Evolutionary conservation across 352 stramenopile species (phyloP).

Genomic region (Elongisporangium anandrum): DNA sequence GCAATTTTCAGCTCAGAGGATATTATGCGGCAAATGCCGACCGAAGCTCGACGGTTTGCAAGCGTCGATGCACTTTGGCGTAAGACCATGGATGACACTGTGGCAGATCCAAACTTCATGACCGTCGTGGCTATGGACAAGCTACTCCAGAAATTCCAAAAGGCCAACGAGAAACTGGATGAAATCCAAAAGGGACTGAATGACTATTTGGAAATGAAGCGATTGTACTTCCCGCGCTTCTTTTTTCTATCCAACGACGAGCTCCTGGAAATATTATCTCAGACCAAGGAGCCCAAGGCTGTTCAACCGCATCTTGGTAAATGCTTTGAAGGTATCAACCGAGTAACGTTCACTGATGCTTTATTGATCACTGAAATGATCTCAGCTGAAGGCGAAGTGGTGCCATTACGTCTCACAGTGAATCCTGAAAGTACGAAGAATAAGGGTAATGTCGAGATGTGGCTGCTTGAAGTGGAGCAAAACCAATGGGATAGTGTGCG

Average conservation of each 20-base stretch:
- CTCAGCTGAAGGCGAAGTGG: constrained; percentile 88
- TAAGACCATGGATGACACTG: constrained; percentile 91
- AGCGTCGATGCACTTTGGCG: constrained; percentile 88
- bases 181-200: constrained; percentile 93
- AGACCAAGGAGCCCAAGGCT: constrained; percentile 92
- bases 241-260: constrained; percentile 95
- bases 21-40: constrained; percentile 95
- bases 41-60: constrained; percentile 85
- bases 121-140: constrained; percentile 87
- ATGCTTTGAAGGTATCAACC: constrained; percentile 89
- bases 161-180: constrained; percentile 92
- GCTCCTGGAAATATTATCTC: constrained; percentile 90
- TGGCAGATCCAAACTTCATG: constrained; percentile 88
- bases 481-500: constrained; percentile 91
- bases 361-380: constrained; percentile 94
- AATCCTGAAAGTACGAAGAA: constrained; percentile 90
- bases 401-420: constrained; percentile 78
- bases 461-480: constrained; percentile 90
- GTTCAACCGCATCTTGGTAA: constrained; percentile 91
- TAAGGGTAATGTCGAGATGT: constrained; percentile 95
- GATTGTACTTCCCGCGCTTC: constrained; percentile 91
- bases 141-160: constrained; percentile 89
- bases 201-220: constrained; percentile 94
- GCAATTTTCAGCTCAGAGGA: constrained; percentile 95
- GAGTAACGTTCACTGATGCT: constrained; percentile 90